These are phyloP conservation scores for Protoeuglena noctilucae DNA, from an alignment of 139 green algal genomes.

Conservation along the genomic window DNA sequence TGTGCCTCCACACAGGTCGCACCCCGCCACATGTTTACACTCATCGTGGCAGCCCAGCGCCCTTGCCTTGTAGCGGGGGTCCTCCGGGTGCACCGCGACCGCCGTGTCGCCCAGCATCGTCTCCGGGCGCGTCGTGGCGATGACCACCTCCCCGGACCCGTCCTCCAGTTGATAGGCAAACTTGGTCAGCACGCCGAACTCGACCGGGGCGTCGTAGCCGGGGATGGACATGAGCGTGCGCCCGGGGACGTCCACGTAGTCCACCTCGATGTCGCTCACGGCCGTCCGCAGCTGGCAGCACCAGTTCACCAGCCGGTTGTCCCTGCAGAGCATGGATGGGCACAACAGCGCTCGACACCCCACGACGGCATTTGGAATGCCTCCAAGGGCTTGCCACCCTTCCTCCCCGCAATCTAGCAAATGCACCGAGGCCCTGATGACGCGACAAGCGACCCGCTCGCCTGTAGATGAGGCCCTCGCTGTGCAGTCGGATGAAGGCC, in stretches of 20 bases:
- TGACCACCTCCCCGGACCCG: conserved; percentile 55
- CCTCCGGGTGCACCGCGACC: conserved; percentile 86
- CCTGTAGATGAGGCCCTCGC: conserved; percentile 79
- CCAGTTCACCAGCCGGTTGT: conserved; percentile 98
- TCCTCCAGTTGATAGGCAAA: conserved; percentile 88
- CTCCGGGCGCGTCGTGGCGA: conserved; percentile 81
- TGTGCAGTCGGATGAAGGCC: conserved; percentile 55
- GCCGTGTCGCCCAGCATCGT: conserved; percentile 93
- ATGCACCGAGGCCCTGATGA: no score
- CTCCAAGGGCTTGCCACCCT: no score
- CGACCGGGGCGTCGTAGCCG: conserved; percentile 57
- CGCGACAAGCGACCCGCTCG: no score
- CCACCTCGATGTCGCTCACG: conserved; percentile 95
- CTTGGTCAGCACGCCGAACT: conserved; percentile 87
- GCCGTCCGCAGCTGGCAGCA: conserved; percentile 76
- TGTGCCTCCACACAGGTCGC: no score
- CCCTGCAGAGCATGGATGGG: no score
- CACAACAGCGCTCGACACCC: no score
- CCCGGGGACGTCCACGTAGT: conserved; percentile 77
- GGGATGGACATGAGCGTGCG: conserved; percentile 45
- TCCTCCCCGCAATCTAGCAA: no score
- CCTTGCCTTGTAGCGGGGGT: conserved; percentile 37
- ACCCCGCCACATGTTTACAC: no score
- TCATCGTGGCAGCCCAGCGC: no score
- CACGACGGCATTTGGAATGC: no score